These are phyloP conservation scores for Naegleria gruberi DNA, from an alignment of 208 protist species.

Conservation along the genomic window DNA sequence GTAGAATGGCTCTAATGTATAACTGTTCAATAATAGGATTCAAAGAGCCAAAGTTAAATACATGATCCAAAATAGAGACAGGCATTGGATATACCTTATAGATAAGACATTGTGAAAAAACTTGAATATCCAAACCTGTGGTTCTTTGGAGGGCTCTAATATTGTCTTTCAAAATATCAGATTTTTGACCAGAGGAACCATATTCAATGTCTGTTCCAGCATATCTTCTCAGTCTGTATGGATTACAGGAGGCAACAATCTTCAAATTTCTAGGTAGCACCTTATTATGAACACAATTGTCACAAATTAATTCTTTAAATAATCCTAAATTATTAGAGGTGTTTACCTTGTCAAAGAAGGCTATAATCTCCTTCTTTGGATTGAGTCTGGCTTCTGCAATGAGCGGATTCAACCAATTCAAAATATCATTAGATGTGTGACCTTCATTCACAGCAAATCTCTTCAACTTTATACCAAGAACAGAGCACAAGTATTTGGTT, in stretches of 20 bases:
- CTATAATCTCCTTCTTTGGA: background rate
- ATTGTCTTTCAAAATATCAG: background rate
- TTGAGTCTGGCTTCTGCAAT: background rate
- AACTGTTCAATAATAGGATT: constrained; percentile 27
- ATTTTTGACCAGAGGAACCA: background rate
- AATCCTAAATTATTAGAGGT: constrained; percentile 40
- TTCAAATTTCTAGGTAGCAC: constrained; percentile 21
- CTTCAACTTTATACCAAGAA: constrained; percentile 13
- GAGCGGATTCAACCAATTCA: background rate
- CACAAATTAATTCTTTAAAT: constrained; percentile 46
- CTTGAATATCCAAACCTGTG: background rate
- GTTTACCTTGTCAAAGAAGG: constrained; percentile 66
- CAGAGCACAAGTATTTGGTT: constrained; percentile 33
- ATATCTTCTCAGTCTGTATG: constrained; percentile 41
- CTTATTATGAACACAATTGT: constrained; percentile 14
- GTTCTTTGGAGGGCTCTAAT: background rate
- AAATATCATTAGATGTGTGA: constrained; percentile 25
- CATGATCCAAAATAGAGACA: constrained; percentile 37
- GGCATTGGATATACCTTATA: constrained; percentile 62
- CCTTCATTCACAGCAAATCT: constrained; percentile 41
- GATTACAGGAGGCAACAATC: constrained; percentile 56
- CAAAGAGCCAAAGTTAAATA: constrained; percentile 56
- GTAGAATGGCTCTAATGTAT: constrained; percentile 45
- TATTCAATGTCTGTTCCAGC: background rate
- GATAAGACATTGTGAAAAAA: constrained; percentile 36